Conservation (phyloP, 352 stramenopile species). For the Pythium coloratum region DNA sequence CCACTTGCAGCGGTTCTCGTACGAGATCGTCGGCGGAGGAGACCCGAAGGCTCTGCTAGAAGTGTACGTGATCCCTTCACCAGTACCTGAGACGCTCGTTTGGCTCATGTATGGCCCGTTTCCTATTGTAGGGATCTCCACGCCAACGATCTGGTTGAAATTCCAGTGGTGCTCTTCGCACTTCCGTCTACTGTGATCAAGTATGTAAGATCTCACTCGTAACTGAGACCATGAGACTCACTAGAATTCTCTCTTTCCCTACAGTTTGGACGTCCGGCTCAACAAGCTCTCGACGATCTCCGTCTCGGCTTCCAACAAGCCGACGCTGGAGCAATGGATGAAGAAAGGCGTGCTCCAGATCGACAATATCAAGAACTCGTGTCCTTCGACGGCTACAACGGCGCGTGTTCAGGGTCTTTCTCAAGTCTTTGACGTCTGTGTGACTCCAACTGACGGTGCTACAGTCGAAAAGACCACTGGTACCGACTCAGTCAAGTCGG, state of each 20-base stretch:
- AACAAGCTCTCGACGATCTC: conserved; percentile 43
- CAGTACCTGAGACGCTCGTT: background rate
- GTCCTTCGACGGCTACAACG: conserved; percentile 4
- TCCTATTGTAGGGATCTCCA: conserved; percentile 41
- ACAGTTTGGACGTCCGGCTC: conserved; percentile 41
- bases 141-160: conserved; percentile 36
- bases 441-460: background rate
- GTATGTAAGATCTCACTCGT: conserved; percentile 7
- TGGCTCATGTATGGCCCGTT: background rate
- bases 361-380: conserved; percentile 30
- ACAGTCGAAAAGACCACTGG: background rate
- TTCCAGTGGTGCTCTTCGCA: conserved; percentile 30
- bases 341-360: conserved; percentile 31
- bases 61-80: conserved; percentile 11
- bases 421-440: conserved; percentile 31
- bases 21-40: conserved; percentile 37
- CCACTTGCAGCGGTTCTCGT: conserved; percentile 38
- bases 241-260: conserved; percentile 13
- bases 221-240: too few species aligned
- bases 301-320: conserved; percentile 29
- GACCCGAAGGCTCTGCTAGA: conserved; percentile 19
- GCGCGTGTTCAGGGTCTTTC: conserved; percentile 27
- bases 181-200: conserved; percentile 22
- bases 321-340: conserved; percentile 36
- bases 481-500: background rate